phyloP scores from a whole-genome alignment of 768 basidiomycete species.

The Leccinum uliginosum region DNA sequence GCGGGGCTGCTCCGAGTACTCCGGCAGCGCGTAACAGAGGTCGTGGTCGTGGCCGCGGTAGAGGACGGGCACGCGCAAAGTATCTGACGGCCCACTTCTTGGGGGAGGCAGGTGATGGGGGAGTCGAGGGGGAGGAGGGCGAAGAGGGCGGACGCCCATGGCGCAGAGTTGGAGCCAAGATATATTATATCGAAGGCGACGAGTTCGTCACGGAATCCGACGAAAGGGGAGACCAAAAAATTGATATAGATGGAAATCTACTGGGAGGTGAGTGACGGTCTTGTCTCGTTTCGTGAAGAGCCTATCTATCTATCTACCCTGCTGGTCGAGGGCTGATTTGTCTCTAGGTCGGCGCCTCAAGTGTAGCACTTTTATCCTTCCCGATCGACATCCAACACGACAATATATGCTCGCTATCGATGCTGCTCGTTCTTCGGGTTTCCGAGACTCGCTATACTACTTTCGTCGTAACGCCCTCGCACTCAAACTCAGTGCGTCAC shows the following conservation, averaged over 20 bases:
- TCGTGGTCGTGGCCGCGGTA: conserved; percentile 38
- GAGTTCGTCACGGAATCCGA: conserved; percentile 84
- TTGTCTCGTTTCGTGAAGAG: neutral
- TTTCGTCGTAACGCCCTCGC: conserved; percentile 89
- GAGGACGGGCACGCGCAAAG: conserved; percentile 37
- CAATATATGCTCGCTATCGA: conserved; percentile 97
- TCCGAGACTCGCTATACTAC: conserved; percentile 96
- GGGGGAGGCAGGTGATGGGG: conserved; percentile 37
- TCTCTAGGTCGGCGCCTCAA: conserved; percentile 79
- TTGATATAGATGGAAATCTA: conserved; percentile 79
- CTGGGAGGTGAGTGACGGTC: conserved; percentile 62
- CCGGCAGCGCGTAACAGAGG: conserved; percentile 32
- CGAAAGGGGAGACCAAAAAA: conserved; percentile 85
- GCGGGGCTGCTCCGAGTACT: conserved; percentile 27
- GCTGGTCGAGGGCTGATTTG: neutral
- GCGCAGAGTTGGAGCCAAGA: conserved; percentile 66
- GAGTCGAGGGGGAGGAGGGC: conserved; percentile 36
- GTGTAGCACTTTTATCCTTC: conserved; percentile 82
- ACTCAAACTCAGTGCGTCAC: conserved; percentile 85
- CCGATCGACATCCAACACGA: conserved; percentile 76
- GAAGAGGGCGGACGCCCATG: conserved; percentile 58
- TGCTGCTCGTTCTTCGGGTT: conserved; percentile 92
- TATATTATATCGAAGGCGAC: conserved; percentile 81
- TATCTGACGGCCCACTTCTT: conserved; percentile 23
- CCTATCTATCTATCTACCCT: neutral